Base-by-base conservation (phyloP, 225 moss, liverwort and hornwort species). In the Asterella californica region DNA sequence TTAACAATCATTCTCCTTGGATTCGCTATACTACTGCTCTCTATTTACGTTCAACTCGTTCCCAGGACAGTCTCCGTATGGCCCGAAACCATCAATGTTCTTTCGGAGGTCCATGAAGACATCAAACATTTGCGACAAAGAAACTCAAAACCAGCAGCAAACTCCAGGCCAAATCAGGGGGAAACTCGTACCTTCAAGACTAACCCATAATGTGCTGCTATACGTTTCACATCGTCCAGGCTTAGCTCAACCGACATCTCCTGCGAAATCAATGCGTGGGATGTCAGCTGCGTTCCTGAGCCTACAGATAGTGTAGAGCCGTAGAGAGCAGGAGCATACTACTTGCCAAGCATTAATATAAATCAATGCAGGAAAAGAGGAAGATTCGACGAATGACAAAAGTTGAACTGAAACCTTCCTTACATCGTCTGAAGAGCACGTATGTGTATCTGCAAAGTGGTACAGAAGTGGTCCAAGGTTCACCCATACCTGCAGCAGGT, bases 201-300 rank as follows among this genome's bases (percentile, higher is more conserved):
- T 79, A 93, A 81, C 70, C 93, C 91, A 53, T 84, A 85, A 22
- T 81, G 80, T 80, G 81, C 79, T 45, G 93, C 91, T 63, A 90
- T 82, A 62, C 61, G 84, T 83, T 88, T 89, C 83, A 93, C 91
- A 86, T 93, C 93, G 50, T 89, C 87, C 85, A 93, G 81, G 83
- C 93, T 90, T 36, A 93, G 85, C 81, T 93, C 93, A 70, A 93
- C 75, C 46, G 93, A 93, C 93, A 93, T 91, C 79, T 93, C 93
- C 93, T 93, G 90, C 25, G 54, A 36, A 55, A 37, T 15, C 22
- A 57, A 24, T 29, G 25, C n/a, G 15, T 65, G 30, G 4, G 24
- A 45, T 67, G 33, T 78, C 25, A 83, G 67, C 72, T 52, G n/a
- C 21, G 38, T 45, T 29, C 17, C 10, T 48, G 9, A 25, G 47